Evolutionary conservation across 1,139 yeast genomes (phyloP).

Genomic region (Wickerhamomyces sp.): DNA sequence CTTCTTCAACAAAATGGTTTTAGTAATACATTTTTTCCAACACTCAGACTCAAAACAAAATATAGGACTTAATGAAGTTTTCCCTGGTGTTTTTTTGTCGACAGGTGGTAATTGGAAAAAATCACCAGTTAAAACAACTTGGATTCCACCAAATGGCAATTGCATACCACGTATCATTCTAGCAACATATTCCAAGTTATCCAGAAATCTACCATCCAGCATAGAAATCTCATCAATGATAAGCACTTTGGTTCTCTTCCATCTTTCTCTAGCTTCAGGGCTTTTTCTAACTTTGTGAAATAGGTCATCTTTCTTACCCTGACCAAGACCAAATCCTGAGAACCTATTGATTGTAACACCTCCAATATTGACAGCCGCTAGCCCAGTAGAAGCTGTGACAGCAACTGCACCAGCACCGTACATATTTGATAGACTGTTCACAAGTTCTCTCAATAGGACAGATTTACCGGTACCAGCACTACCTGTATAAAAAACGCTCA

Average conservation of each 20-base stretch:
- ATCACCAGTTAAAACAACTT: conserved; percentile 74
- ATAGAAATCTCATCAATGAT: conserved; percentile 81
- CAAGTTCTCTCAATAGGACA: conserved; percentile 58
- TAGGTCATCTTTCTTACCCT: conserved; percentile 40
- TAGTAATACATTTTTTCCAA: conserved; percentile 51
- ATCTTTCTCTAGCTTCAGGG: conserved; percentile 40
- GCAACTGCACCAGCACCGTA: conserved; percentile 53
- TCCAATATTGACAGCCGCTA: conserved; percentile 85
- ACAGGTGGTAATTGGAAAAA: conserved; percentile 88
- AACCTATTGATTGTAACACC: conserved; percentile 79
- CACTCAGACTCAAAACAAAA: conserved; percentile 56
- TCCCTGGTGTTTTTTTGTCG: conserved; percentile 25
- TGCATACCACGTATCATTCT: conserved; percentile 40
- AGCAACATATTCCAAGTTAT: conserved; percentile 61
- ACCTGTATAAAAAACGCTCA: conserved; percentile 68
- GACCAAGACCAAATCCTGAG: conserved; percentile 75
- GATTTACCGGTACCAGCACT: conserved; percentile 89
- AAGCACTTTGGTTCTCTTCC: conserved; percentile 59
- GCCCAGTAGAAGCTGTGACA: conserved; percentile 86
- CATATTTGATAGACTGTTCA: conserved; percentile 37
- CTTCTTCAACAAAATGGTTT: conserved; percentile 53
- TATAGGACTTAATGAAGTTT: conserved; percentile 23
- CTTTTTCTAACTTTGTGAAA: conserved; percentile 43
- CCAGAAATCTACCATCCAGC: conserved; percentile 66
- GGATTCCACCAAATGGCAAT: conserved; percentile 77